Evolutionary conservation across 208 protist species (phyloP), one percentile per base, ranked within the genome.

Genomic region (Lotmaria passim): DNA sequence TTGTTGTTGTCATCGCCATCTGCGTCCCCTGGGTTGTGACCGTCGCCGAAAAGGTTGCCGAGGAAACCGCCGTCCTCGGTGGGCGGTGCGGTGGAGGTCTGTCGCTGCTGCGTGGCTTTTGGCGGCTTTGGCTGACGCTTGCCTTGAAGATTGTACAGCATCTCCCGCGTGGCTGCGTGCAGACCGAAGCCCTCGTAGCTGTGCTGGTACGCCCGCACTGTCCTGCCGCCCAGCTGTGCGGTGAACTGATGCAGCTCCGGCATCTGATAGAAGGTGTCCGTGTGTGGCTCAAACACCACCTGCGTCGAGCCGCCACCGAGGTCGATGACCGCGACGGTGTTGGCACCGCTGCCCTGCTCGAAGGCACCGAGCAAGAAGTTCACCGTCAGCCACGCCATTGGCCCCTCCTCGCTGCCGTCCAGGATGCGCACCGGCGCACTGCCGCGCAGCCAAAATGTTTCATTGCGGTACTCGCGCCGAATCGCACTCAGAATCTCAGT

Each of bases 261-360:
- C n/a, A 76, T 41, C 10, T n/a, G 14, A 7, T 55, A 12, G 33
- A 76, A 67, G 6, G 67, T 46, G 0, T 36, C 30, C 24, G 80
- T 52, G 34, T 30, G 48, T 0, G 83, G 82, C 26, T 84, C 78
- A 34, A 96, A 88, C 2, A 93, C 89, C 53, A 95, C 79, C 52
- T 96, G 91, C 36, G 88, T 90, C 12, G 85, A 93, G 39, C 86
- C 89, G 14, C 91, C 89, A 30, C 91, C 91, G 41, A 96, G 76
- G 62, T 96, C 91, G 31, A 94, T 76, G 55, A 95, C 74, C 21
- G 82, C 82, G 14, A 80, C 82, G 0, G 87, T 72, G 26, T 48
- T 44, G 46, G 17, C 34, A 19, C 28, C 12, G 38, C 14, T 19
- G 30, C 28, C 8, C 11, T 21, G 19, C 6, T 31, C 7, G 47